Percentiles rank a stretch among this genome's conserved stretches.
These are phyloP conservation scores for Mycena floridula DNA, from an alignment of 768 basidiomycete genomes.

Conservation along the genomic window DNA sequence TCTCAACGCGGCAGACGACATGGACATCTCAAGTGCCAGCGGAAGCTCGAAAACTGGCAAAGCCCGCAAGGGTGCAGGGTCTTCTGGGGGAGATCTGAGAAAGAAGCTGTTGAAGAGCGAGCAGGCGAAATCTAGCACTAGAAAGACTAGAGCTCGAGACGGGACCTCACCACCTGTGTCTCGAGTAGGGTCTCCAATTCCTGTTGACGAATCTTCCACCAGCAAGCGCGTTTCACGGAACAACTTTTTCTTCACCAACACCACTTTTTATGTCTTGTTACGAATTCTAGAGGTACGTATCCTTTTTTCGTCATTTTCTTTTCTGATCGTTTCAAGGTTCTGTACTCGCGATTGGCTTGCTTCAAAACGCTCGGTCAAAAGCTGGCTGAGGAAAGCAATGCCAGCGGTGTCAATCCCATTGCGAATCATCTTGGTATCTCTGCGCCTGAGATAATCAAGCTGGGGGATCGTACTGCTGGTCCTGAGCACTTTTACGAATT, in stretches of 20 bases:
- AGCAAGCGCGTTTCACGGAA: conserved; percentile 31
- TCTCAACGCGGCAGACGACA: conserved; percentile 23
- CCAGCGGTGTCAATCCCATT: conserved; percentile 8
- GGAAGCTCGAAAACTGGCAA: conserved; percentile 28
- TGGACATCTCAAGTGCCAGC: conserved; percentile 28
- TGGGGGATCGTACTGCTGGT: conserved; percentile 32
- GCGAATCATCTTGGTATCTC: conserved; percentile 24
- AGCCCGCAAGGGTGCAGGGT: conserved; percentile 17
- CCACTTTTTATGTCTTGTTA: conserved; percentile 79
- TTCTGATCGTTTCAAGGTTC: conserved; percentile 43
- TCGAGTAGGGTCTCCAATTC: conserved; percentile 56
- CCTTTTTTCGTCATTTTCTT: neutral
- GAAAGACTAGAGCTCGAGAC: conserved; percentile 51
- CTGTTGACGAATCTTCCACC: conserved; percentile 35
- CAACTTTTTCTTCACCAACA: conserved; percentile 83
- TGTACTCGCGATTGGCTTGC: conserved; percentile 73
- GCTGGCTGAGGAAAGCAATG: conserved; percentile 8
- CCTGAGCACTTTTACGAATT: conserved; percentile 75
- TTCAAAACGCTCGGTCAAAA: conserved; percentile 53
- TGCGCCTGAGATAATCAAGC: conserved; percentile 17
- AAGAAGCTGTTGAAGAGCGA: conserved; percentile 81
- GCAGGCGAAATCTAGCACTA: conserved; percentile 63
- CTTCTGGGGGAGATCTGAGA: conserved; percentile 55
- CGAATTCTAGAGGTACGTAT: conserved; percentile 76
- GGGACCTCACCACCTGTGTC: conserved; percentile 51